phyloP scores from a whole-genome alignment of 768 basidiomycete genomes.

The Brasilioporus rufonigricans region DNA sequence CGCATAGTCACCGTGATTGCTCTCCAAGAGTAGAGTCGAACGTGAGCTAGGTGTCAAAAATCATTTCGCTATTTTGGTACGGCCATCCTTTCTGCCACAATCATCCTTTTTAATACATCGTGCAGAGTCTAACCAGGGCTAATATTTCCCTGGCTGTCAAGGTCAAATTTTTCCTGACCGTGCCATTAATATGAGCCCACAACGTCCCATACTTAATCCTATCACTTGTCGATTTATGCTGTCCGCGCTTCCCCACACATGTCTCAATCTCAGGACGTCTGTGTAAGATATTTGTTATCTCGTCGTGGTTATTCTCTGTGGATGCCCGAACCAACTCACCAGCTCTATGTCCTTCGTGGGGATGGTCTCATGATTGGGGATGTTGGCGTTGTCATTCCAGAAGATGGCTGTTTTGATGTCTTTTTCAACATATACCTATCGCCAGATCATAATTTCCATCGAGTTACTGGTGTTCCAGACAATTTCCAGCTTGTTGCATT shows the following conservation, averaged over 20 bases:
- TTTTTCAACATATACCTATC: conserved; percentile 37
- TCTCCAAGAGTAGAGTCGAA: too few relatives aligned
- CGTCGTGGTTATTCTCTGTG: conserved; percentile 33
- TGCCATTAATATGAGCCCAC: neutral
- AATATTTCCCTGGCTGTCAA: neutral
- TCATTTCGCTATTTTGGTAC: too few relatives aligned
- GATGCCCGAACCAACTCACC: conserved; percentile 28
- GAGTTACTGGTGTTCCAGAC: neutral
- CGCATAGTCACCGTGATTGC: too few relatives aligned
- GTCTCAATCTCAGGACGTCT: conserved; percentile 12
- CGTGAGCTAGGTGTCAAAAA: too few relatives aligned
- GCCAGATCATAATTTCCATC: conserved; percentile 24
- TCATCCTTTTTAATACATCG: too few relatives aligned
- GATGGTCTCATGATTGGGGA: conserved; percentile 36
- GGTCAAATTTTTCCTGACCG: too few relatives aligned
- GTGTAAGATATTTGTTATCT: conserved; percentile 12
- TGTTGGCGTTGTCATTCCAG: conserved; percentile 32
- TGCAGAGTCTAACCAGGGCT: neutral
- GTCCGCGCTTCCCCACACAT: neutral
- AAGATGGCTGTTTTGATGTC: conserved; percentile 34
- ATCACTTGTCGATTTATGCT: neutral
- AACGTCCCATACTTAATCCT: neutral
- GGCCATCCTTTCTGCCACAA: too few relatives aligned
- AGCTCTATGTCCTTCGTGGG: conserved; percentile 18
- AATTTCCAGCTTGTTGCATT: conserved; percentile 6